Percentiles rank a stretch among this genome's conserved stretches.
These are phyloP conservation scores for Aspergillus fischeri DNA, from an alignment of 2,329 filamentous ascomycete species.

Conservation along the genomic window DNA sequence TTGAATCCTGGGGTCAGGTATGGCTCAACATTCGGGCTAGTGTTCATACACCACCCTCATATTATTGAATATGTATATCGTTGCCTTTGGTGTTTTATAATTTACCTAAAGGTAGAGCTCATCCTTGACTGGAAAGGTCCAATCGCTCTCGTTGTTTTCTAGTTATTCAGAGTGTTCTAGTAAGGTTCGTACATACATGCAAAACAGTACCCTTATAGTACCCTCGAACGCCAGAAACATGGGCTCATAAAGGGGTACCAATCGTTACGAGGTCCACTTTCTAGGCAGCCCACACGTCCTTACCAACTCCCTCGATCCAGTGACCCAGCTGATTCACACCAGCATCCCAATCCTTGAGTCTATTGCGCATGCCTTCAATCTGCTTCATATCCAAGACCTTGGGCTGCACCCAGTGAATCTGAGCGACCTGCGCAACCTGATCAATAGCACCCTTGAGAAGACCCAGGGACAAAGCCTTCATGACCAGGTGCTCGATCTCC, in stretches of 20 bases:
- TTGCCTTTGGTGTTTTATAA: not conserved
- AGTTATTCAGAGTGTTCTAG: constrained; percentile 9
- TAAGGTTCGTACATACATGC: constrained; percentile 16
- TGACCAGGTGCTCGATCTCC: constrained; percentile 96
- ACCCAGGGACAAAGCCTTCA: constrained; percentile 96
- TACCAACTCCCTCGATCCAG: constrained; percentile 91
- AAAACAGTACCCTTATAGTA: not conserved
- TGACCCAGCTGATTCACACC: constrained; percentile 95
- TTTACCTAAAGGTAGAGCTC: not conserved
- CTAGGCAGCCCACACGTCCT: constrained; percentile 92
- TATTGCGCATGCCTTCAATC: constrained; percentile 84
- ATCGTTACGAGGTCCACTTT: not conserved
- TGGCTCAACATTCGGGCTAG: not conserved
- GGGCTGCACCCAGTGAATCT: constrained; percentile 98
- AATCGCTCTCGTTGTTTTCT: constrained; percentile 5
- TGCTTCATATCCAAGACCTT: constrained; percentile 96
- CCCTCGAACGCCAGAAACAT: not conserved
- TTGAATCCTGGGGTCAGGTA: not conserved
- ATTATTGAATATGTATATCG: not conserved
- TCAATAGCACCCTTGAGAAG: constrained; percentile 89
- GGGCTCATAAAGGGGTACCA: not conserved
- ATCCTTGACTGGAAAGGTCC: not conserved
- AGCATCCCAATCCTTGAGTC: constrained; percentile 89
- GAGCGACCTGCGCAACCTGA: constrained; percentile 88
- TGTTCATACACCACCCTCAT: not conserved